Conservation (phyloP, 176 grass and related monocot genomes). For the Leersia perrieri region DNA sequence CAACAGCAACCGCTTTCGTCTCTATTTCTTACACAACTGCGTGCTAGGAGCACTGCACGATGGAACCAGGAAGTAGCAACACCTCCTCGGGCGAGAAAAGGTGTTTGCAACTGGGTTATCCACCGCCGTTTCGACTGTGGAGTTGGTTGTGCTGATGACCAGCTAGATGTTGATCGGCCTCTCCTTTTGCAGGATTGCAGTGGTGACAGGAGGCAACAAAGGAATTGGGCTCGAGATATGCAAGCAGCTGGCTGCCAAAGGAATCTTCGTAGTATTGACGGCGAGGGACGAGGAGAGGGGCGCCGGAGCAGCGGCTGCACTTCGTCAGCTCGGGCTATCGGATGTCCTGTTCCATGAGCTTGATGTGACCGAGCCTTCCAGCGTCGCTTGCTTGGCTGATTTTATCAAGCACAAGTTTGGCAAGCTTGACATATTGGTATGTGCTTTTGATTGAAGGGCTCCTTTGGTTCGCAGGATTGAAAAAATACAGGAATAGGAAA, state of each 20-base stretch:
- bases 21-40: neutral
- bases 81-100: neutral
- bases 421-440: constrained; percentile 38
- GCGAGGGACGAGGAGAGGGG: constrained; percentile 44
- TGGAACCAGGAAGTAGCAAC: neutral
- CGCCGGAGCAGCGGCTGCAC: constrained; percentile 8
- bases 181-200: constrained; percentile 29
- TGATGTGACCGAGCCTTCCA: constrained; percentile 28
- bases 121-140: neutral
- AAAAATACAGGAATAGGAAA: too few species aligned
- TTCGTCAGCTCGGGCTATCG: neutral
- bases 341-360: constrained; percentile 41
- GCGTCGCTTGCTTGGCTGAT: constrained; percentile 12
- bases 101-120: neutral
- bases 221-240: constrained; percentile 54
- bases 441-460: neutral
- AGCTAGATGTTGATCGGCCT: neutral
- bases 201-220: constrained; percentile 54
- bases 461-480: too few species aligned
- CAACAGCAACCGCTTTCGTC: neutral
- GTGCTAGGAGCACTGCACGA: neutral
- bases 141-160: too few species aligned
- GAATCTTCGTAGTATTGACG: constrained; percentile 37
- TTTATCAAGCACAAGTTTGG: constrained; percentile 32
- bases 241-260: constrained; percentile 28